Evolutionary conservation across 495 filamentous ascomycete species (phyloP).

Genomic region (Tuber microsphaerosporum): DNA sequence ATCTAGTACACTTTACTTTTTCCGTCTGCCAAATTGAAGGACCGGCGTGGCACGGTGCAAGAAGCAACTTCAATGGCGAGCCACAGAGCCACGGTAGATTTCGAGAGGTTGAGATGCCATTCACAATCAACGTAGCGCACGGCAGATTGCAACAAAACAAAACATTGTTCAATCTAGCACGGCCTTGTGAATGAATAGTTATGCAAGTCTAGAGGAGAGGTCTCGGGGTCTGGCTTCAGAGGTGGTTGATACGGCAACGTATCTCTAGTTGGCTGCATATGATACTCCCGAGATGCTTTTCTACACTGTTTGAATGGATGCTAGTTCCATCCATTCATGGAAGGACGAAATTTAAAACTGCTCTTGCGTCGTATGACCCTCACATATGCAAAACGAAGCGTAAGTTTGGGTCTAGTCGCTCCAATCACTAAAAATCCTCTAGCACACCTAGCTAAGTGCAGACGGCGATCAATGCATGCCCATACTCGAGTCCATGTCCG

Average conservation of each 20-base stretch:
- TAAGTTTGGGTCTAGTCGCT: neutral
- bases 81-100: neutral
- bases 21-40: neutral
- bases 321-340: neutral
- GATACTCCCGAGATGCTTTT: neutral
- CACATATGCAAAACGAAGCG: neutral
- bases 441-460: neutral
- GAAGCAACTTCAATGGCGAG: neutral
- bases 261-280: neutral
- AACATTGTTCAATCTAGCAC: neutral
- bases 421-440: neutral
- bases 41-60: neutral
- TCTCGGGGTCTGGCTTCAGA: neutral
- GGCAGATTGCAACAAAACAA: neutral
- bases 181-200: neutral
- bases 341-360: neutral
- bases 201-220: neutral
- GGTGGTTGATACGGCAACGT: neutral
- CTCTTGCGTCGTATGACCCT: neutral
- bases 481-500: neutral
- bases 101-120: neutral
- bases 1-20: neutral
- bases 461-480: neutral
- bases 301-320: neutral
- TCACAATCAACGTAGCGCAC: neutral